A percentile compares a stretch with the other conserved stretches of the same genome.
Conservation (phyloP, 495 filamentous ascomycete species). For the Hypomontagnella submonticulosa region DNA sequence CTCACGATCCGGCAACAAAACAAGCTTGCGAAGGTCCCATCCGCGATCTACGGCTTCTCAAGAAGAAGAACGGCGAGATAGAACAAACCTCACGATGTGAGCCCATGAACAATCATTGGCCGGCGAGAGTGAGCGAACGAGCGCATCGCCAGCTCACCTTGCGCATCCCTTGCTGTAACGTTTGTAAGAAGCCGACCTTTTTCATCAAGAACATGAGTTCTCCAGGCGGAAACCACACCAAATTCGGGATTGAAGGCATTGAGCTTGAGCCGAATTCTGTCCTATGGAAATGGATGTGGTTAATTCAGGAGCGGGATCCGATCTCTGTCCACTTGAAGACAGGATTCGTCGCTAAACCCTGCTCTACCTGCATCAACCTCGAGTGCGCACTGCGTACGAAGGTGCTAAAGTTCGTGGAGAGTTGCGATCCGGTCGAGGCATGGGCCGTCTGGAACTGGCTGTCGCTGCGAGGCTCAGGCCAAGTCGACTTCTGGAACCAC, state of each 20-base stretch:
- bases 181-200: conserved; percentile 23
- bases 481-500: conserved; percentile 21
- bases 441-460: conserved; percentile 33
- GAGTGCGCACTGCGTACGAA: conserved; percentile 8
- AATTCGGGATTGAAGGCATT: conserved; percentile 3
- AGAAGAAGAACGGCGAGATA: no score
- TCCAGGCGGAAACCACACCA: not conserved
- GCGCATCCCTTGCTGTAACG: conserved; percentile 21
- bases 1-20: no score
- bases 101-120: not conserved
- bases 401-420: not conserved
- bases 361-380: conserved; percentile 14
- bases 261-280: conserved; percentile 14
- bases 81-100: not conserved
- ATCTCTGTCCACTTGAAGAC: conserved; percentile 4
- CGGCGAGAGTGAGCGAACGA: conserved; percentile 21
- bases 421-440: conserved; percentile 3
- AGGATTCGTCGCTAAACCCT: conserved; percentile 26
- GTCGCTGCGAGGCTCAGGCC: conserved; percentile 1
- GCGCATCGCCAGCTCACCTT: conserved; percentile 21
- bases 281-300: conserved; percentile 22
- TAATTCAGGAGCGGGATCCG: not conserved
- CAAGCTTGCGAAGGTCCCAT: no score
- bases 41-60: no score
- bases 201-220: not conserved